These are phyloP conservation scores for Kwoniella heveanensis DNA, from an alignment of 768 basidiomycete species.

Conservation along the genomic window DNA sequence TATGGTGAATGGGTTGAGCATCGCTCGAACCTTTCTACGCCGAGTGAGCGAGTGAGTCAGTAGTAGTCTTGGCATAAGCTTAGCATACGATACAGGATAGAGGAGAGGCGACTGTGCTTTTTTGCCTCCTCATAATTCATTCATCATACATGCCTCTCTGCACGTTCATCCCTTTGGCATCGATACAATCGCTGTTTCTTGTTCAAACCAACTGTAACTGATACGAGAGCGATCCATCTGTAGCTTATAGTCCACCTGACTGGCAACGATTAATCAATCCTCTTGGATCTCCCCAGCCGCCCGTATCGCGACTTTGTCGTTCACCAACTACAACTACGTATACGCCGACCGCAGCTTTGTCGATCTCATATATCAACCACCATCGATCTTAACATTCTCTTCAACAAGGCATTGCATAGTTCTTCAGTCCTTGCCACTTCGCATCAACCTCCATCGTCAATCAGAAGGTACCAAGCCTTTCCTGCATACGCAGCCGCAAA, in stretches of 20 bases:
- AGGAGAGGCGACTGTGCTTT: neutral
- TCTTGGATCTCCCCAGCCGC: neutral
- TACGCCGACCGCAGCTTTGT: too few species aligned
- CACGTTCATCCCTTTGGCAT: neutral
- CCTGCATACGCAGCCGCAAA: neutral
- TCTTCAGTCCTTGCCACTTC: too few species aligned
- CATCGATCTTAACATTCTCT: too few species aligned
- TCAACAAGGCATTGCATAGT: too few species aligned
- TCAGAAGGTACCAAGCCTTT: neutral
- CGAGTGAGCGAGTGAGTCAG: too few species aligned
- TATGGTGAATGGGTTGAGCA: neutral
- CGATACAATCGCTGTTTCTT: too few species aligned
- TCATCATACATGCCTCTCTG: neutral
- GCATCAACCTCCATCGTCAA: too few species aligned
- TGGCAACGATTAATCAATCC: neutral
- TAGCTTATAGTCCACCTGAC: neutral
- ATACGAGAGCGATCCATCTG: neutral
- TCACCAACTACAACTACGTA: neutral
- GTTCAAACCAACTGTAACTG: neutral
- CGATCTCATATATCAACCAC: too few species aligned
- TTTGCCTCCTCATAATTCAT: neutral
- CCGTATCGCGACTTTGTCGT: neutral
- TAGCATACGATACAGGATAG: too few species aligned
- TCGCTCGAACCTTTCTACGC: too few species aligned
- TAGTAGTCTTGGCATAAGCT: neutral